phyloP scores from a whole-genome alignment of 257 asterid species.

The Gynochthodes officinalis region DNA sequence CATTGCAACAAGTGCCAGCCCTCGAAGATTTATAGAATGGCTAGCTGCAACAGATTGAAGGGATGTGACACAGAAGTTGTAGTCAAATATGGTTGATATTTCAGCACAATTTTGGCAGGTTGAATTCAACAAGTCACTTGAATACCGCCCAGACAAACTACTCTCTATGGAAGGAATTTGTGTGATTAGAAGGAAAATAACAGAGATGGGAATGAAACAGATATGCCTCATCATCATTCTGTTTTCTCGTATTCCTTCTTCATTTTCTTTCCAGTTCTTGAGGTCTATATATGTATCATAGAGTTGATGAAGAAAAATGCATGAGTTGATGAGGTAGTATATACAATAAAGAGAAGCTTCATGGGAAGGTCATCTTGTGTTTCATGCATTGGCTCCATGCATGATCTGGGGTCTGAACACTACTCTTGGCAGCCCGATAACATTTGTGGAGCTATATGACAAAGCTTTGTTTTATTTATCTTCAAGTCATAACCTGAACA shows the following conservation, averaged over 20 bases:
- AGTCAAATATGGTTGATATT: conserved; percentile 23
- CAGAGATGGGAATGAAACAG: conserved; percentile 12
- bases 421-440: too few relatives aligned
- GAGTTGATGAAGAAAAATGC: not conserved
- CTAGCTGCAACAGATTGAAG: conserved; percentile 19
- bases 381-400: not conserved
- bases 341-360: conserved; percentile 19
- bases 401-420: not conserved
- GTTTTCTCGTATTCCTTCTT: not conserved
- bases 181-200: conserved; percentile 8
- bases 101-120: conserved; percentile 30
- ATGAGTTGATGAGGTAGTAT: not conserved
- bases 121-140: conserved; percentile 22
- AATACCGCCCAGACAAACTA: not conserved
- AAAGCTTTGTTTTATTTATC: too few relatives aligned
- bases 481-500: too few relatives aligned
- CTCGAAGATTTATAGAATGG: conserved; percentile 18
- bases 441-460: not conserved
- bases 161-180: conserved; percentile 6
- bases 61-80: conserved; percentile 26
- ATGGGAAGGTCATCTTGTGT: conserved; percentile 2
- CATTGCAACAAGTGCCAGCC: conserved; percentile 18
- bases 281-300: not conserved
- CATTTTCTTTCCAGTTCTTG: too few relatives aligned
- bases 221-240: conserved; percentile 16